Percentiles rank a stretch among this genome's conserved stretches.
phyloP scores from a whole-genome alignment of 768 basidiomycete genomes.

The Tricholoma bakamatsutake region DNA sequence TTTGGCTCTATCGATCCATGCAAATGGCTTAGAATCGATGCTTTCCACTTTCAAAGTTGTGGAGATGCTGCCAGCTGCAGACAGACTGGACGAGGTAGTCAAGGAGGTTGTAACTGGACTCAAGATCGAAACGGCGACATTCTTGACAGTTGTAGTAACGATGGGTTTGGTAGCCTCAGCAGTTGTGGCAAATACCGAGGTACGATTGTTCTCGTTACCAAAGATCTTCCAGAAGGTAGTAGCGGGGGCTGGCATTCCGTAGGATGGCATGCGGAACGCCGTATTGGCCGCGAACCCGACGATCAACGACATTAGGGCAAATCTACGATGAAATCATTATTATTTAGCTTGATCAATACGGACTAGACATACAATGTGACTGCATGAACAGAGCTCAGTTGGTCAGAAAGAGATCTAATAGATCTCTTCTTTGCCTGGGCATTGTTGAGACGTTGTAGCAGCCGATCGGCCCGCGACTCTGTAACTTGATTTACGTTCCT shows the following conservation, averaged over 20 bases:
- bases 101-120: slow-evolving; percentile 42
- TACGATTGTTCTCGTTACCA: slow-evolving; percentile 33
- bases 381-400: slow-evolving; percentile 48
- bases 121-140: slow-evolving; percentile 47
- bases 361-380: slow-evolving; percentile 54
- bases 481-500: slow-evolving; percentile 39
- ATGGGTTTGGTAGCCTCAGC: slow-evolving; percentile 25
- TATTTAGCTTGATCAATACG: slow-evolving; percentile 10
- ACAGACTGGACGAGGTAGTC: slow-evolving; percentile 21
- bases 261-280: slow-evolving; percentile 30
- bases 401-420: slow-evolving; percentile 31
- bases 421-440: slow-evolving; percentile 30
- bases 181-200: slow-evolving; percentile 25
- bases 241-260: slow-evolving; percentile 27
- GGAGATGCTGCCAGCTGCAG: slow-evolving; percentile 11
- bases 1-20: slow-evolving; percentile 22
- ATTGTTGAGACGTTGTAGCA: slow-evolving; percentile 38
- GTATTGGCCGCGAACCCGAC: slow-evolving; percentile 55
- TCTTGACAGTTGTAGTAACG: slow-evolving; percentile 37
- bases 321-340: slow-evolving; percentile 30
- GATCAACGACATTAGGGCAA: slow-evolving; percentile 66
- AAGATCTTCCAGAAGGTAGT: slow-evolving; percentile 35
- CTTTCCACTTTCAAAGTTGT: slow-evolving; percentile 2
- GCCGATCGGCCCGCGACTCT: slow-evolving; percentile 35
- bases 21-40: slow-evolving; percentile 10